These are phyloP conservation scores for Penicillium paneum DNA, from an alignment of 2,329 filamentous ascomycete genomes.

Conservation along the genomic window DNA sequence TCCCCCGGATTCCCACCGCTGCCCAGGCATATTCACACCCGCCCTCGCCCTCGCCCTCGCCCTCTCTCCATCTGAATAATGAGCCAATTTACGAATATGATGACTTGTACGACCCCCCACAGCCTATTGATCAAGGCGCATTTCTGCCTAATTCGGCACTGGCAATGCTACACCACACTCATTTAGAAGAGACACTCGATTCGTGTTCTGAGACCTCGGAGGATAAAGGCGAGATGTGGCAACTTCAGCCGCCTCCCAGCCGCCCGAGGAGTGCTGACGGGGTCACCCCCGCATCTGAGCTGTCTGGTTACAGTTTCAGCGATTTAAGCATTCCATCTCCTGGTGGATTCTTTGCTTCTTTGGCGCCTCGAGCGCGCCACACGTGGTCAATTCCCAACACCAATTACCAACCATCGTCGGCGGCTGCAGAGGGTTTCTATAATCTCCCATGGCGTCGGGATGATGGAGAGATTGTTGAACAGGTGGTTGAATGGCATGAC, in stretches of 20 bases:
- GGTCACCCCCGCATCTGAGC: constrained; percentile 51
- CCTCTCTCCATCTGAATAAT: constrained; percentile 15
- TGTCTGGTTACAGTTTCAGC: constrained; percentile 69
- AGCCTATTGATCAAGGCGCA: constrained; percentile 52
- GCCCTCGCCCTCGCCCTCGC: not conserved
- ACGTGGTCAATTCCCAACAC: constrained; percentile 71
- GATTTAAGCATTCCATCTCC: constrained; percentile 86
- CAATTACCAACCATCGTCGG: constrained; percentile 70
- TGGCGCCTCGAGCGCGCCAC: constrained; percentile 70
- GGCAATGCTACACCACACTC: constrained; percentile 73
- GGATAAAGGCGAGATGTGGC: constrained; percentile 61
- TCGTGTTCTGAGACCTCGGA: constrained; percentile 41
- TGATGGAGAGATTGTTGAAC: constrained; percentile 57
- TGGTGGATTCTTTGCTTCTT: constrained; percentile 83
- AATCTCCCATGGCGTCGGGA: constrained; percentile 69
- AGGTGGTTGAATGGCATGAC: constrained; percentile 59
- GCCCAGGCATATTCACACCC: constrained; percentile 22
- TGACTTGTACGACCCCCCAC: constrained; percentile 29
- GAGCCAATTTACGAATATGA: constrained; percentile 21
- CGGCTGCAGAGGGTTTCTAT: constrained; percentile 91
- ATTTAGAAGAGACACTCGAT: constrained; percentile 49
- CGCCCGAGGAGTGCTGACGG: constrained; percentile 44
- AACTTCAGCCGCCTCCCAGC: constrained; percentile 55
- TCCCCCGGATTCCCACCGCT: constrained; percentile 39
- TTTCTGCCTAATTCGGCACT: constrained; percentile 76